Evolutionary conservation across 2,329 filamentous ascomycete species (phyloP).

Genomic region (Fusarium albidum): DNA sequence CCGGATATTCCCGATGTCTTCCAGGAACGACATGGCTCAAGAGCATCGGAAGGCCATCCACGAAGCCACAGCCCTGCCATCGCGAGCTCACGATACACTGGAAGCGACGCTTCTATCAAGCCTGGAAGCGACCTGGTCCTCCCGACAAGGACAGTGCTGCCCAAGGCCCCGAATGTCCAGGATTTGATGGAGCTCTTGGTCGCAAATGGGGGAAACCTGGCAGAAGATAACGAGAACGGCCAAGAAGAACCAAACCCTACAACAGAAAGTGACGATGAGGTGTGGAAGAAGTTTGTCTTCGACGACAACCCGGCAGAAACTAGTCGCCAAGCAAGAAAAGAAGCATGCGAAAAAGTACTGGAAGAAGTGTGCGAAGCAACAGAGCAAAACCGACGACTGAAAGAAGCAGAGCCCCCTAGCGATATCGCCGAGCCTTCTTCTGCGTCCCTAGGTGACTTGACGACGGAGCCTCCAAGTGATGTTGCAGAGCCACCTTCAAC

Average conservation of each 20-base stretch:
- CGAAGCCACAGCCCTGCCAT: background rate
- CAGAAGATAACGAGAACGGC: background rate
- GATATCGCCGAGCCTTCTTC: conserved; percentile 22
- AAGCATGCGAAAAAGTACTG: conserved; percentile 34
- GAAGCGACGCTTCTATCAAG: background rate
- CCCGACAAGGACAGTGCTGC: conserved; percentile 1
- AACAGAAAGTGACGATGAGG: conserved; percentile 33
- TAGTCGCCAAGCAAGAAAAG: conserved; percentile 27
- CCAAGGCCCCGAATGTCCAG: conserved; percentile 17
- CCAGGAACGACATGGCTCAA: background rate
- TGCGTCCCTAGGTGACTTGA: background rate
- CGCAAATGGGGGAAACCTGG: conserved; percentile 15
- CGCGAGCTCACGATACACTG: background rate
- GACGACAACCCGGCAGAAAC: conserved; percentile 34
- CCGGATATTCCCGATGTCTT: conserved; percentile 4
- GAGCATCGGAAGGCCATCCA: background rate
- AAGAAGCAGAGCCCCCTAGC: background rate
- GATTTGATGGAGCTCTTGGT: conserved; percentile 34
- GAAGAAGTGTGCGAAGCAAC: conserved; percentile 34
- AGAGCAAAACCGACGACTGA: conserved; percentile 16
- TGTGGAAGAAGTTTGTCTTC: conserved; percentile 43
- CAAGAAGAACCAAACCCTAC: background rate
- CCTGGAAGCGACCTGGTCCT: conserved; percentile 8
- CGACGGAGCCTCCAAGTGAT: conserved; percentile 20
- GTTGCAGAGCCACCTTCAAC: conserved; percentile 30